Conservation (phyloP, 352 stramenopile species). For the Peronospora destructor region DNA sequence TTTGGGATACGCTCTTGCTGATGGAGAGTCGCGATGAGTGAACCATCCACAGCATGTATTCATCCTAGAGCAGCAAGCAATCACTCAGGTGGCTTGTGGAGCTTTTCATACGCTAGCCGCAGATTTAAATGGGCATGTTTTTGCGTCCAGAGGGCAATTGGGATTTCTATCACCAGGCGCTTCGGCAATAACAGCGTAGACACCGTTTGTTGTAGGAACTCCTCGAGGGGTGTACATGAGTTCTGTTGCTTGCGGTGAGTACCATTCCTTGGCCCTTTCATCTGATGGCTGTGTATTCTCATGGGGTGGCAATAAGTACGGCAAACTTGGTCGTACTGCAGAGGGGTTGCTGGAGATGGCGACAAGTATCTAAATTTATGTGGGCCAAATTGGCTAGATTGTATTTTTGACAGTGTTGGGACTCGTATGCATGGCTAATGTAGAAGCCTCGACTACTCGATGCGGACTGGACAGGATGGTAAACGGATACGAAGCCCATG, state of each 20-base stretch:
- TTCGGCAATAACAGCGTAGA: conserved; percentile 21
- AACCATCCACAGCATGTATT: conserved; percentile 32
- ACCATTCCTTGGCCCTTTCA: conserved; percentile 62
- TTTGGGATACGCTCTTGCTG: conserved; percentile 42
- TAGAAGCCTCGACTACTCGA: no score
- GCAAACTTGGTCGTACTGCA: conserved; percentile 44
- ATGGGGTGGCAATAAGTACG: conserved; percentile 67
- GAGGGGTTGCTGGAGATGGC: conserved; percentile 34
- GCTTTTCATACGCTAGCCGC: conserved; percentile 64
- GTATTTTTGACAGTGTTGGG: no score
- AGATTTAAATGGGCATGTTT: conserved; percentile 74
- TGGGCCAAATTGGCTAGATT: no score
- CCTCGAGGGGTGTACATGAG: conserved; percentile 54
- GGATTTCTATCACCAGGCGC: conserved; percentile 29
- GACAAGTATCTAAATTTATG: no score
- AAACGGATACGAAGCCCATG: no score
- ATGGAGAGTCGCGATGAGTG: conserved; percentile 41
- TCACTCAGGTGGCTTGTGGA: conserved; percentile 58
- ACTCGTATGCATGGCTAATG: no score
- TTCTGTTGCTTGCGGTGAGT: conserved; percentile 58
- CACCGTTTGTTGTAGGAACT: conserved; percentile 38
- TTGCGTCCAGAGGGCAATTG: conserved; percentile 50
- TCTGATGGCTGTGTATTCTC: conserved; percentile 56
- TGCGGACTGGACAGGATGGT: no score
- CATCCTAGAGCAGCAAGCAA: conserved; percentile 26